Evolutionary conservation across 441 rosid species (phyloP).

Genomic region (Erodium trifolium): DNA sequence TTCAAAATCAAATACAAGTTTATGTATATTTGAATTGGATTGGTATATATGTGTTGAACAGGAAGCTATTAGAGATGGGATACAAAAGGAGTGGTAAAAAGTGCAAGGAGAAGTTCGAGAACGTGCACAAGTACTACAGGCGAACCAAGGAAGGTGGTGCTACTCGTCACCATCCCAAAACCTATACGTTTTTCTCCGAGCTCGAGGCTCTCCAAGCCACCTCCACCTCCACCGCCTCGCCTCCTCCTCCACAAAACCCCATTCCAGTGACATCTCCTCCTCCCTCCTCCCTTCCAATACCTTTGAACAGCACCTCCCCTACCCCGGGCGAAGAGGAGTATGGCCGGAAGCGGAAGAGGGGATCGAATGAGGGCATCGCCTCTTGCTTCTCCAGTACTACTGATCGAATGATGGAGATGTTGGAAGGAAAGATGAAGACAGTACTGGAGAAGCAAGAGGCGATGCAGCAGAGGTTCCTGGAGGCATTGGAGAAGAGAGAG

Average conservation of each 20-base stretch:
- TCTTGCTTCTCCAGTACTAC: too few relatives aligned
- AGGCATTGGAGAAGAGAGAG: constrained; percentile 63
- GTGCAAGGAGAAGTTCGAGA: constrained; percentile 20
- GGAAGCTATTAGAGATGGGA: constrained; percentile 62
- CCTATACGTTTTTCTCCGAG: constrained; percentile 60
- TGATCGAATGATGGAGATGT: constrained; percentile 48
- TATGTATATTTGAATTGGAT: too few relatives aligned
- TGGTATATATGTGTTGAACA: constrained; percentile 50
- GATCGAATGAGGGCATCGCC: too few relatives aligned
- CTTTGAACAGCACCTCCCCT: too few relatives aligned
- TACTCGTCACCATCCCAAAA: constrained; percentile 73
- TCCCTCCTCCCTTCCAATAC: constrained; percentile 4
- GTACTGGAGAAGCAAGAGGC: constrained; percentile 69
- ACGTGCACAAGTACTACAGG: constrained; percentile 51
- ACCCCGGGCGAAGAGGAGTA: constrained; percentile 31
- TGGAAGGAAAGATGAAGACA: constrained; percentile 53
- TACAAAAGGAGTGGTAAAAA: constrained; percentile 56
- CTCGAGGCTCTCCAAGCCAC: constrained; percentile 48
- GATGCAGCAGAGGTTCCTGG: constrained; percentile 60
- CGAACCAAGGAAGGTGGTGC: constrained; percentile 60
- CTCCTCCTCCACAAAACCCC: constrained; percentile 9
- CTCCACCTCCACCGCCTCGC: constrained; percentile 10
- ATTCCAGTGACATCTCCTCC: constrained; percentile 7
- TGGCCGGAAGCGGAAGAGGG: constrained; percentile 57
- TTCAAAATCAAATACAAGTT: neutral